Conservation (phyloP, 352 stramenopile genomes). For the Phytopythium aichiense region DNA sequence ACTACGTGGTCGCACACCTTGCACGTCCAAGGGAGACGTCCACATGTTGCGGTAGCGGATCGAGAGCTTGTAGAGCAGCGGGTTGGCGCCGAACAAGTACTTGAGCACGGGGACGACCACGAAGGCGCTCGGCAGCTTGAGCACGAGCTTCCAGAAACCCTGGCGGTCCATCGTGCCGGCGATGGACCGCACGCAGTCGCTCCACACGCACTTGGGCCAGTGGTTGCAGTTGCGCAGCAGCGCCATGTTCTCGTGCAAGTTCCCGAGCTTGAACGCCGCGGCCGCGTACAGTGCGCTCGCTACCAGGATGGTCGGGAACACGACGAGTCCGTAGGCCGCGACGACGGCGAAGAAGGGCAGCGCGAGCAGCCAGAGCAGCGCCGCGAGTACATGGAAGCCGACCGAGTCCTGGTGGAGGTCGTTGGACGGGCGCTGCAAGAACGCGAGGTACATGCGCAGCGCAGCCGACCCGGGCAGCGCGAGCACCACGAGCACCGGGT, state of each 20-base stretch:
- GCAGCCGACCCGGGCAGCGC: conserved; percentile 14
- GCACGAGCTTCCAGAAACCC: conserved; percentile 25
- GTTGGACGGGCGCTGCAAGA: conserved; percentile 19
- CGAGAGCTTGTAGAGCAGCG: conserved; percentile 29
- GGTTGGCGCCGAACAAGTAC: conserved; percentile 39
- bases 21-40: conserved; percentile 29
- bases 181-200: conserved; percentile 22
- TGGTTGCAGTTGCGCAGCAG: conserved; percentile 26
- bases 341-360: conserved; percentile 20
- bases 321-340: conserved; percentile 18
- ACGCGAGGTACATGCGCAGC: conserved; percentile 15
- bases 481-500: conserved; percentile 14
- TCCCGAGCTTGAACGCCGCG: conserved; percentile 23
- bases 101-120: conserved; percentile 35
- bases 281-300: conserved; percentile 22
- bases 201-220: conserved; percentile 32
- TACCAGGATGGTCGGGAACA: conserved; percentile 20
- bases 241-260: conserved; percentile 21
- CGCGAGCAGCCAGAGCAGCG: conserved; percentile 12
- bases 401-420: conserved; percentile 9
- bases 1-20: conserved; percentile 11
- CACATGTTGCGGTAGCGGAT: conserved; percentile 33
- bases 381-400: conserved; percentile 13
- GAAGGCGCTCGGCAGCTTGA: conserved; percentile 30
- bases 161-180: conserved; percentile 33